Conservation (phyloP, 345 rosid genomes). For the Adansonia digitata region DNA sequence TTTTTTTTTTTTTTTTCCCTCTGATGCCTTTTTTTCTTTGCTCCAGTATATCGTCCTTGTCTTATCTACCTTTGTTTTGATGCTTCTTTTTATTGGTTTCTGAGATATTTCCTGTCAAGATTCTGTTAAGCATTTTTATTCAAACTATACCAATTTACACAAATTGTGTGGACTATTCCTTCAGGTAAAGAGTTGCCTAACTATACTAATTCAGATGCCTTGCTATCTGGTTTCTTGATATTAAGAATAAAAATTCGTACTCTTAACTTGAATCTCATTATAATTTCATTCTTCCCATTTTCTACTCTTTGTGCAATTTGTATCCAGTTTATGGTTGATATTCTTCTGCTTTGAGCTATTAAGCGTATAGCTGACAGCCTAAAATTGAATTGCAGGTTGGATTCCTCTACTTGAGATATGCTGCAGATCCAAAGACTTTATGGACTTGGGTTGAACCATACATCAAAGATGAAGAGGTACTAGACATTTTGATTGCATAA, state of each 20-base stretch:
- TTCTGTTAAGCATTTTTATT: neutral
- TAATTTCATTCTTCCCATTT: neutral
- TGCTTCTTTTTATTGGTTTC: neutral
- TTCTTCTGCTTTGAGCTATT: neutral
- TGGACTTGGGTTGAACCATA: slow-evolving; percentile 93
- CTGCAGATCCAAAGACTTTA: slow-evolving; percentile 80
- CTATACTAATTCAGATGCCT: neutral
- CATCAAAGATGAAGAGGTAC: slow-evolving; percentile 79
- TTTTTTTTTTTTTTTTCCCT: neutral
- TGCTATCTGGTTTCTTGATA: neutral
- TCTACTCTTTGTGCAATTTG: neutral
- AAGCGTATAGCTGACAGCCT: slow-evolving; percentile 2
- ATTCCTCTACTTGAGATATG: slow-evolving; percentile 85
- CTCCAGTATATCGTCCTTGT: neutral
- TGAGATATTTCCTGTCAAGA: neutral
- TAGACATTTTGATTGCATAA: neutral
- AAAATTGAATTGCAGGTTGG: slow-evolving; percentile 57
- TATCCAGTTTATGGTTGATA: neutral
- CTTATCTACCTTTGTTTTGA: too few species aligned
- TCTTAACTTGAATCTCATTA: neutral
- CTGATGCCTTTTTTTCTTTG: neutral
- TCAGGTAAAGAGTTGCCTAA: neutral
- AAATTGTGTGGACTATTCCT: neutral
- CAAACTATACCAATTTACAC: neutral
- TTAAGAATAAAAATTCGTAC: neutral